Base-by-base conservation (phyloP, 139 green algal species). In the Auxenochlorella pyrenoidosa region DNA sequence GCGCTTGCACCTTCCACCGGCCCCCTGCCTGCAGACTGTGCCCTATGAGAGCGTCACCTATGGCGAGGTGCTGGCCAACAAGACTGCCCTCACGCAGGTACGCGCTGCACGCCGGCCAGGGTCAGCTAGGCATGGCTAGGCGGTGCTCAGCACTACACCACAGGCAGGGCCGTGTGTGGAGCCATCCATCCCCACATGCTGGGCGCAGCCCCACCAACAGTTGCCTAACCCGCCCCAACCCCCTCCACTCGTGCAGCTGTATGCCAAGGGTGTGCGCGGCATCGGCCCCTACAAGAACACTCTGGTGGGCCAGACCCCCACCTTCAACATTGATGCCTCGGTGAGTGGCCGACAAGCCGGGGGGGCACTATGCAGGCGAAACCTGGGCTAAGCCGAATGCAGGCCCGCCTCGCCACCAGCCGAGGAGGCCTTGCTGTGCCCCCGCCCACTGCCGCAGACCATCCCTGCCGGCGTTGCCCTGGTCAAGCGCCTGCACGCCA, bases 391-490 rank as follows among this genome's bases (percentile, higher is more conserved):
- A 54, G 47, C 8, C 10, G 47, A 18, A 6, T 54, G 47, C 47
- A 54, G 47, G 6, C 47, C 47, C 47, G 10, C 47, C 47, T 54
- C 47, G 10, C 47, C 47, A 54, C 8, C 47, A 54, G 47, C 47
- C 47, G 10, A 54, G 47, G 8, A 54, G 10, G 47, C 8, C 47
- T 6, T 54, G 47, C 47, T 54, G 47, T 24, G 54, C 54, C 2
- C 54, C 54, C 16, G 65, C 65, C 65, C 5, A 16, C 1, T 72
- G 30, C 24, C 54, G 38, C 51, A 84, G 79, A 84, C 36, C 79
- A 84, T 84, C 36, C 26, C 47, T 15, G 88, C 76, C 22, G 88
- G 87, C 36, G 51, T n/a, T 10, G 18, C 36, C 51, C 60, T 92
- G 22, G 82, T 86, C 16, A 70, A 80, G 15, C 58, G 60, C 32